Conservation (phyloP, 139 green algal genomes). For the Limnomonas spitsbergensis region DNA sequence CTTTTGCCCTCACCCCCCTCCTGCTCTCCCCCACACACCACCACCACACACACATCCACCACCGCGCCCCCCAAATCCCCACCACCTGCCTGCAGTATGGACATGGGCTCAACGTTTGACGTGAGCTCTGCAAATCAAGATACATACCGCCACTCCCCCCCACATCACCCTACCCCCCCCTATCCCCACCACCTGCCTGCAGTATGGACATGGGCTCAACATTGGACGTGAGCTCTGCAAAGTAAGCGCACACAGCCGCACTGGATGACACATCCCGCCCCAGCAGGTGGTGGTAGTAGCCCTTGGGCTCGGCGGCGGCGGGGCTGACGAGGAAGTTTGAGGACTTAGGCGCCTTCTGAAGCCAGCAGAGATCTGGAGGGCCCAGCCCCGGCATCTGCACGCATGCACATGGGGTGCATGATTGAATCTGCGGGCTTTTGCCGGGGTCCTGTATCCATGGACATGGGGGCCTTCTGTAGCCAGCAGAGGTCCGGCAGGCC, state of each 20-base stretch:
- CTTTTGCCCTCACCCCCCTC: no score
- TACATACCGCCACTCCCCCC: no score
- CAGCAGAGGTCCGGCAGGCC: slow-evolving; percentile 65
- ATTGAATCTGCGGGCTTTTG: no score
- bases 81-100: slow-evolving; percentile 39
- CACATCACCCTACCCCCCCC: no score
- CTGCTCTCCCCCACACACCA: no score
- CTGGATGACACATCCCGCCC: slow-evolving; percentile 48
- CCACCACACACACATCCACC: no score
- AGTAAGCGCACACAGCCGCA: slow-evolving; percentile 59
- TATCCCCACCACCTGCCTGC: no score
- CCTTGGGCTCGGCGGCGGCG: slow-evolving; percentile 29
- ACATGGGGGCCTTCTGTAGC: slow-evolving; percentile 63
- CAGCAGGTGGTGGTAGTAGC: slow-evolving; percentile 57
- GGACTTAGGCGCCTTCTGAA: slow-evolving; percentile 44
- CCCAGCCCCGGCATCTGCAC: slow-evolving; percentile 35
- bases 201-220: slow-evolving; percentile 43
- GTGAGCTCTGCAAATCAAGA: slow-evolving; percentile 50
- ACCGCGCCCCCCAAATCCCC: no score
- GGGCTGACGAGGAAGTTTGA: not conserved
- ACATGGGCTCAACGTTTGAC: slow-evolving; percentile 30
- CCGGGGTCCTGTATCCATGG: no score
- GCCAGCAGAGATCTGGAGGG: slow-evolving; percentile 62
- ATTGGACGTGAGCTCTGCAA: slow-evolving; percentile 46
- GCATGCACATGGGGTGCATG: no score